Conservation (phyloP, 192 early-diverging fungal species). For the Dissophora ornata region DNA sequence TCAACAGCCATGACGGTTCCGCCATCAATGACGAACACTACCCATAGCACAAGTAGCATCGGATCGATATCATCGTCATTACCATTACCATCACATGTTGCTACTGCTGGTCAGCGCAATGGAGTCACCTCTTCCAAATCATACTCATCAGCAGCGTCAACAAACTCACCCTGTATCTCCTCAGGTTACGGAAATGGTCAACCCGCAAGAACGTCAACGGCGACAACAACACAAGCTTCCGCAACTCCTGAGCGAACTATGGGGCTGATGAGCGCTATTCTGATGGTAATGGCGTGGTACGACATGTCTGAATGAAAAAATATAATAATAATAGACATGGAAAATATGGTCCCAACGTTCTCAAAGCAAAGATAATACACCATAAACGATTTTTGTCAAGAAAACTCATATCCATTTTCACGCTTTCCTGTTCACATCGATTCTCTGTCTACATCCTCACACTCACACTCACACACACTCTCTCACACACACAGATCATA, state of each 20-base stretch:
- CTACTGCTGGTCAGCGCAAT: background rate
- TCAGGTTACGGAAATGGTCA: background rate
- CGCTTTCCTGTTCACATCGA: too few relatives aligned
- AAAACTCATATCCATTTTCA: too few relatives aligned
- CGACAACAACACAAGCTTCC: background rate
- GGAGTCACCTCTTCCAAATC: background rate
- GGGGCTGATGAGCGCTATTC: conserved; percentile 51
- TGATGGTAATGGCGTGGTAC: conserved; percentile 57
- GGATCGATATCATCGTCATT: conserved; percentile 3
- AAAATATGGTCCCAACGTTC: too few relatives aligned
- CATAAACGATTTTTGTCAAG: too few relatives aligned
- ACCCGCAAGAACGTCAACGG: too few relatives aligned
- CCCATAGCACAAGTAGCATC: background rate
- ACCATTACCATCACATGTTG: background rate
- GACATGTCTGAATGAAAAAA: too few relatives aligned
- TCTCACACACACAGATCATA: conserved; percentile 52
- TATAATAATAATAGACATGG: too few relatives aligned
- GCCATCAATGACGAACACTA: background rate
- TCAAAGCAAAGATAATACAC: too few relatives aligned
- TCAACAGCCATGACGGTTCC: too few relatives aligned
- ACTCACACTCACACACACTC: background rate
- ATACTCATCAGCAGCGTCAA: too few relatives aligned
- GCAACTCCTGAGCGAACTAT: conserved; percentile 38
- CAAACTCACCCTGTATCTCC: too few relatives aligned
- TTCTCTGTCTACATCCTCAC: background rate